Evolutionary conservation across 1,284 basidiomycete genomes (phyloP).

Genomic region (Cutaneotrichosporon curvatum): DNA sequence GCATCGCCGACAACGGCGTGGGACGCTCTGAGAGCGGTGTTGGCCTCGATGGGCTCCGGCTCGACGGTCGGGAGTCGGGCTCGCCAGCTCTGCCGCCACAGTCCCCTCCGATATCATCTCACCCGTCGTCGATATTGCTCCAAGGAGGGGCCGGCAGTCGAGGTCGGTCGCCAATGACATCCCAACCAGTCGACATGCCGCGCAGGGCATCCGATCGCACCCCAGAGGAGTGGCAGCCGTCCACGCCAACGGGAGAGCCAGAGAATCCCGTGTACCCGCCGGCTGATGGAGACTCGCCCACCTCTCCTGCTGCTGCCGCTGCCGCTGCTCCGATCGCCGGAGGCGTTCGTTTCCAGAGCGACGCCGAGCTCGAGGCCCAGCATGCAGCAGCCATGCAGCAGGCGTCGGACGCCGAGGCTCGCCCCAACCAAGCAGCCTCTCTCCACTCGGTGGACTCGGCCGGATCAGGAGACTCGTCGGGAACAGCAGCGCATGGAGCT

Average conservation of each 20-base stretch:
- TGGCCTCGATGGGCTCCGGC: slow-evolving; percentile 9
- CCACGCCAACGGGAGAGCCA: slow-evolving; percentile 1
- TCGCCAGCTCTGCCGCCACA: too few species aligned
- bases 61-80: too few species aligned
- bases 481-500: background rate
- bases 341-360: background rate
- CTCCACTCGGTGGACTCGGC: background rate
- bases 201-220: slow-evolving; percentile 1
- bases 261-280: slow-evolving; percentile 6
- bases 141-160: background rate
- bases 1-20: background rate
- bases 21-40: background rate
- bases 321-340: too few species aligned
- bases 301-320: background rate
- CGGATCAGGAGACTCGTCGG: background rate
- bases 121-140: slow-evolving; percentile 3
- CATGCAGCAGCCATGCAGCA: background rate
- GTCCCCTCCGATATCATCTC: slow-evolving; percentile 15
- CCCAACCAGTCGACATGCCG: background rate
- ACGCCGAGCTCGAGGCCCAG: background rate
- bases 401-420: background rate
- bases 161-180: background rate
- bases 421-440: slow-evolving; percentile 3
- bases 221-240: slow-evolving; percentile 2
- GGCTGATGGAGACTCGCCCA: too few species aligned